phyloP scores from a whole-genome alignment of 2,329 filamentous ascomycete genomes.

The Plectosphaerella cucumerina region DNA sequence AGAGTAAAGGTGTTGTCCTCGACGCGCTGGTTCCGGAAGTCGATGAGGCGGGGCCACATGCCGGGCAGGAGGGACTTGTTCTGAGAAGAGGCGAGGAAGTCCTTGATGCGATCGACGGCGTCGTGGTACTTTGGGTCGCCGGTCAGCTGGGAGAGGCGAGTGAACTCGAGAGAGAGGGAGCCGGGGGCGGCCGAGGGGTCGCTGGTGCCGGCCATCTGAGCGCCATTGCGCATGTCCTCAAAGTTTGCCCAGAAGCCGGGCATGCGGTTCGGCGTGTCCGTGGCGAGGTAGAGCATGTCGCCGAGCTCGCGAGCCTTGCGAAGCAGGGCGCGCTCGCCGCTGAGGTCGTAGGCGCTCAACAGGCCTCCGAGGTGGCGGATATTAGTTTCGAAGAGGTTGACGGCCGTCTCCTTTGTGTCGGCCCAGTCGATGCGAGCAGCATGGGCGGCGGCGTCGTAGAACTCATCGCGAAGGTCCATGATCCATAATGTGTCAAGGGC shows the following conservation, averaged over 20 bases:
- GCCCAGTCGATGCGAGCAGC: slow-evolving; percentile 48
- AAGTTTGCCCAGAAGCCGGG: slow-evolving; percentile 30
- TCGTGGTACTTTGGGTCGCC: slow-evolving; percentile 71
- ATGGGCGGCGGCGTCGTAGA: slow-evolving; percentile 39
- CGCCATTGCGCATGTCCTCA: slow-evolving; percentile 9
- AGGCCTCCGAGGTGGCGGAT: slow-evolving; percentile 69
- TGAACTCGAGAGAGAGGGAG: slow-evolving; percentile 69
- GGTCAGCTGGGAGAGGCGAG: slow-evolving; percentile 68
- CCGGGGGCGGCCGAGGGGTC: slow-evolving; percentile 49
- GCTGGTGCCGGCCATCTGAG: slow-evolving; percentile 6
- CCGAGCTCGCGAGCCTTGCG: slow-evolving; percentile 60
- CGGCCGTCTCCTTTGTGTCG: slow-evolving; percentile 33
- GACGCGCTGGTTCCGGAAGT: slow-evolving; percentile 48
- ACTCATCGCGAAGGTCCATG: slow-evolving; percentile 48
- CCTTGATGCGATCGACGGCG: slow-evolving; percentile 63
- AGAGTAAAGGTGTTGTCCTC: slow-evolving; percentile 25
- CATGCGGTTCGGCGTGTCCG: slow-evolving; percentile 66
- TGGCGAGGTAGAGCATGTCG: slow-evolving; percentile 60
- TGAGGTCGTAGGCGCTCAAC: slow-evolving; percentile 66
- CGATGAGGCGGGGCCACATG: slow-evolving; percentile 66
- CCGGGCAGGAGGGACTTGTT: slow-evolving; percentile 64
- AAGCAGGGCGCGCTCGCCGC: slow-evolving; percentile 50
- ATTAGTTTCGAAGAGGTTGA: slow-evolving; percentile 67
- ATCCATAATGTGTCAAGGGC: slow-evolving; percentile 49
- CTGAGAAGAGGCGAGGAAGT: slow-evolving; percentile 62